Evolutionary conservation across 768 basidiomycete genomes (phyloP).

Genomic region (Termitomyces titanicus): DNA sequence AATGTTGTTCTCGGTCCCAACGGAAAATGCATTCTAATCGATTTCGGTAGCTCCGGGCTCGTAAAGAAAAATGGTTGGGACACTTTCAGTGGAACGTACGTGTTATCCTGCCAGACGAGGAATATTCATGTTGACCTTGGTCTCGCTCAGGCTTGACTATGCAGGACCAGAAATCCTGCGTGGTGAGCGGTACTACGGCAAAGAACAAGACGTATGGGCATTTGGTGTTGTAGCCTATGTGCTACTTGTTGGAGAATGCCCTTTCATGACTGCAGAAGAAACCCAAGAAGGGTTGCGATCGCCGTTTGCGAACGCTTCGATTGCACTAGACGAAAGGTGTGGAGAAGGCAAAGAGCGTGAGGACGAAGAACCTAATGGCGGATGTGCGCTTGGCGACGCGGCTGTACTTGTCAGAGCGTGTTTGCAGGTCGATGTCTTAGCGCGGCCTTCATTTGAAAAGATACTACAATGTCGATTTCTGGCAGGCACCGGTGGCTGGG

Average conservation of each 20-base stretch:
- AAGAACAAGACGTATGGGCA: conserved; percentile 98
- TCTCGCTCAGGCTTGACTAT: conserved; percentile 76
- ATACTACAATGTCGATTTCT: conserved; percentile 81
- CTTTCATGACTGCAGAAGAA: conserved; percentile 87
- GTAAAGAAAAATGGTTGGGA: conserved; percentile 86
- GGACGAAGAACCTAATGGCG: conserved; percentile 79
- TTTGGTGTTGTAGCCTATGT: conserved; percentile 97
- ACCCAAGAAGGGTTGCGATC: conserved; percentile 82
- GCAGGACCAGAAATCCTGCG: conserved; percentile 95
- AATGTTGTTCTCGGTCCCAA: conserved; percentile 82
- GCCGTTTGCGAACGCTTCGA: conserved; percentile 72
- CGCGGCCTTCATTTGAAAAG: conserved; percentile 83
- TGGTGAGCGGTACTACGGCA: conserved; percentile 92
- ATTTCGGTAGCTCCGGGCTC: conserved; percentile 92
- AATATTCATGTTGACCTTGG: conserved; percentile 8
- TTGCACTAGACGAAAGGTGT: conserved; percentile 77
- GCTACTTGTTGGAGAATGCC: conserved; percentile 87
- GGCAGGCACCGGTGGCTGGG: conserved; percentile 76
- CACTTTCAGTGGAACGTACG: conserved; percentile 90
- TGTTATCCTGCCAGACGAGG: conserved; percentile 17
- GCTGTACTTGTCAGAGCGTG: conserved; percentile 82
- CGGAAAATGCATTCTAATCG: conserved; percentile 89
- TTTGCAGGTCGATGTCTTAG: conserved; percentile 70
- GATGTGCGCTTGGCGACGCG: conserved; percentile 81
- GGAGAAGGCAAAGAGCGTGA: conserved; percentile 67